phyloP scores from a whole-genome alignment of 306 rosid species.

The Pachyrhizus erosus region DNA sequence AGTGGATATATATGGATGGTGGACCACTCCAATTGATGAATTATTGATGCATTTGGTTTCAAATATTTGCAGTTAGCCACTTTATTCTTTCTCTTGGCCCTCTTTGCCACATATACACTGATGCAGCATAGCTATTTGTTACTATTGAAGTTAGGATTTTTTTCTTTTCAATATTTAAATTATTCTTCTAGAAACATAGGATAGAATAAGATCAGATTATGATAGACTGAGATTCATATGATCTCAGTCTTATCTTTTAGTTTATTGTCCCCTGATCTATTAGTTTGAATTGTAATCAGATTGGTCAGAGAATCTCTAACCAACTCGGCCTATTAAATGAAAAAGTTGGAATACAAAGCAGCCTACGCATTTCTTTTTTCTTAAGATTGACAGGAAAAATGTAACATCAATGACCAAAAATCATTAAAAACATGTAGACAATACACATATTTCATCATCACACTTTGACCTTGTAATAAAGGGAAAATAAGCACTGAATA shows the following conservation, averaged over 20 bases:
- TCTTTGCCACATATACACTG: conserved; percentile 14
- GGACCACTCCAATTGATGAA: conserved; percentile 19
- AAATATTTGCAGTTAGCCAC: neutral
- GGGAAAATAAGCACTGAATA: neutral
- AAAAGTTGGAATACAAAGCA: too few relatives aligned
- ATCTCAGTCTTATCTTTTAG: neutral
- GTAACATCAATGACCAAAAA: neutral
- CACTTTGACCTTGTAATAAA: neutral
- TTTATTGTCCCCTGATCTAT: neutral
- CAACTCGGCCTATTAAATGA: too few relatives aligned
- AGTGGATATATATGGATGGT: conserved; percentile 6
- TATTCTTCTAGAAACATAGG: neutral
- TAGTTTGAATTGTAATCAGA: neutral
- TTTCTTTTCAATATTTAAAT: neutral
- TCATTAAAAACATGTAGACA: neutral
- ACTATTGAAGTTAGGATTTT: neutral
- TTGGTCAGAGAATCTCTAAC: too few relatives aligned
- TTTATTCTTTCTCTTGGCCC: neutral
- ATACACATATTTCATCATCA: neutral
- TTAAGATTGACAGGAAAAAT: neutral
- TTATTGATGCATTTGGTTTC: conserved; percentile 16
- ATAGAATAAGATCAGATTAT: neutral
- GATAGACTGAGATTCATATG: neutral
- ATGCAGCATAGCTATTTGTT: neutral
- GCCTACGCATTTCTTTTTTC: neutral